Base-by-base conservation (phyloP, 2,329 filamentous ascomycete genomes). In the Blastomyces gilchristii region DNA sequence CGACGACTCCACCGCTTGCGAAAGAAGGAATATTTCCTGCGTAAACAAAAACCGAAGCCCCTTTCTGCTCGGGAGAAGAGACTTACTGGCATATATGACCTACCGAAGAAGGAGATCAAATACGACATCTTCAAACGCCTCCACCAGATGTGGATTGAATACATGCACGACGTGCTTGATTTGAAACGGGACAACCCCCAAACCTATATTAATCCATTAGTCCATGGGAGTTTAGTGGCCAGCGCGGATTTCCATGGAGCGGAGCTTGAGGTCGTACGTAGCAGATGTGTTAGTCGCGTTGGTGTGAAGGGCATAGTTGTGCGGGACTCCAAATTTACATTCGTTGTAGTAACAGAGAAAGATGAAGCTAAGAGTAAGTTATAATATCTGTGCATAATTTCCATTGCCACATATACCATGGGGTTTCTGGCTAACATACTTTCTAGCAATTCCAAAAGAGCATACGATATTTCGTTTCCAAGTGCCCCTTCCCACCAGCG, bases 181-280 rank as follows among this genome's bases (percentile, higher is more conserved):
- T 71, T 84, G 62, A 67, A 69, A 63, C 66, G 68, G 63, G 63
- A 65, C 63, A 65, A 54, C 67, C 45, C 50, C 60, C 57, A 45
- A 61, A 22, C 16, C 12, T 53, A 65, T 50, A 82, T 87, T 2
- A 89, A 87, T 5, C 88, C 88, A 4, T 65, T 71, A 47, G 70
- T 70, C 52, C 75, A 77, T 66, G 79, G 79, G 25, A 74, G 72
- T 61, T 89, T 94, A 74, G 78, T 99, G 43, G 86, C 85, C 54
- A 90, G 87, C 63, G 93, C 92, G 1, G 94, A 99, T 76, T 93
- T 91, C 70, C 92, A 97, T 73, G 94, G 94, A 1, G 92, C 93
- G 18, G 79, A 86, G 68, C 74, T 97, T 25, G 86, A 91, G 76
- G 90, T 97, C 28, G 88, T 93, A 62, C 79, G 92, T 69, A 94